A percentile compares a stretch with the other conserved stretches of the same genome.
Conservation (phyloP, 495 filamentous ascomycete genomes). For the Penicillium subrubescens region DNA sequence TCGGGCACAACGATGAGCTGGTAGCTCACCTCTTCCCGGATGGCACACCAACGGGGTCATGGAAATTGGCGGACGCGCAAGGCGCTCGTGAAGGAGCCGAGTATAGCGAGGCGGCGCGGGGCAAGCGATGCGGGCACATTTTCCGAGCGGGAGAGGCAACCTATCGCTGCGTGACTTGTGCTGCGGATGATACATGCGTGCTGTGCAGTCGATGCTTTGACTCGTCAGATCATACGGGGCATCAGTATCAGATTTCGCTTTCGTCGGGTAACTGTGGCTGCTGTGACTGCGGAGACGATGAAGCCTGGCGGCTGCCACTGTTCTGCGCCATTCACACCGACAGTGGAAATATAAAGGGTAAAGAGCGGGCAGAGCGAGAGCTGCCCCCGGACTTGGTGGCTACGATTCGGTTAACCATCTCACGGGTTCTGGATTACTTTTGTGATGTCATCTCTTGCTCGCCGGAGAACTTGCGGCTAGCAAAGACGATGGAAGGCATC, state of each 20-base stretch:
- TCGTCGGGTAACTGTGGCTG: constrained; percentile 91
- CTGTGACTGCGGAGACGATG: constrained; percentile 94
- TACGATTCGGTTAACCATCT: constrained; percentile 80
- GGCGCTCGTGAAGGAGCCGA: constrained; percentile 92
- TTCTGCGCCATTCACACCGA: constrained; percentile 92
- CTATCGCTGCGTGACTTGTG: constrained; percentile 92
- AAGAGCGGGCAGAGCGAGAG: constrained; percentile 54
- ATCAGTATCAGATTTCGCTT: constrained; percentile 82
- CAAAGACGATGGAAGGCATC: constrained; percentile 79
- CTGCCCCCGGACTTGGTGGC: constrained; percentile 74
- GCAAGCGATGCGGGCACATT: constrained; percentile 96
- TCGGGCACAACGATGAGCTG: constrained; percentile 69
- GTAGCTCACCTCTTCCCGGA: constrained; percentile 78
- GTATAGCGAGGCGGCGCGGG: constrained; percentile 88
- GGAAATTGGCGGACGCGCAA: constrained; percentile 82
- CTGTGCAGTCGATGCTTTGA: constrained; percentile 92
- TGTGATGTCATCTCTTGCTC: constrained; percentile 98
- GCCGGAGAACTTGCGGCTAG: constrained; percentile 86
- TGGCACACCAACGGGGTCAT: constrained; percentile 61
- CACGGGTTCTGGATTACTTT: constrained; percentile 85
- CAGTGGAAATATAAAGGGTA: constrained; percentile 58
- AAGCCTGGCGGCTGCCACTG: constrained; percentile 87
- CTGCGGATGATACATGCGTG: constrained; percentile 82
- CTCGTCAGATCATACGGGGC: constrained; percentile 90
- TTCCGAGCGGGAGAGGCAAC: constrained; percentile 90